Conservation (phyloP, 2,329 filamentous ascomycete genomes). For the Cladosporium sp. region DNA sequence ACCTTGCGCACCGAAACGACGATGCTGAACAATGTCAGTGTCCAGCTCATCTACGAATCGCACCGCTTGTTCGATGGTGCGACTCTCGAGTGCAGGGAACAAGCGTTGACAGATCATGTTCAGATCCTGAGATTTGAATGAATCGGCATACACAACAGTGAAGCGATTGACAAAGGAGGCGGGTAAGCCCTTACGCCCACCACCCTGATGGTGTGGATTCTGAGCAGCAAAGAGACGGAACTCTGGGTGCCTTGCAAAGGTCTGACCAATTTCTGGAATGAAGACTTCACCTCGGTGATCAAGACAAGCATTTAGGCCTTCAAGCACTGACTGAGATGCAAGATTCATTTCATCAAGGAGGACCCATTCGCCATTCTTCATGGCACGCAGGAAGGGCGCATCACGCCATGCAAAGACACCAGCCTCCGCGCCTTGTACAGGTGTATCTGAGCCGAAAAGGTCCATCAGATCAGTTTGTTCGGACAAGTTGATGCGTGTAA, state of each 20-base stretch:
- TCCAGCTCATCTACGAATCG: constrained; percentile 78
- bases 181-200: constrained; percentile 88
- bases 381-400: constrained; percentile 89
- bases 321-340: constrained; percentile 91
- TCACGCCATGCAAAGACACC: constrained; percentile 95
- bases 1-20: constrained; percentile 52
- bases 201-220: constrained; percentile 95
- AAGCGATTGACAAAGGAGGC: constrained; percentile 98
- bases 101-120: constrained; percentile 74
- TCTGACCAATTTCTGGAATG: constrained; percentile 89
- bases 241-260: constrained; percentile 80
- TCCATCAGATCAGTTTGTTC: constrained; percentile 98
- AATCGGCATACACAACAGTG: constrained; percentile 93
- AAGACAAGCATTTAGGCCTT: constrained; percentile 92
- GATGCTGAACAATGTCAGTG: constrained; percentile 58
- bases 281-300: constrained; percentile 96
- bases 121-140: constrained; percentile 77
- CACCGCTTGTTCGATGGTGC: constrained; percentile 65
- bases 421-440: constrained; percentile 84
- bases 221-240: constrained; percentile 97
- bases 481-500: constrained; percentile 94
- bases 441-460: constrained; percentile 92
- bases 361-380: constrained; percentile 97
- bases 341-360: constrained; percentile 98
- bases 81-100: constrained; percentile 60